Percentiles rank a stretch among this genome's conserved stretches.
Conservation (phyloP, 441 rosid genomes). For the Croton laevigatus region DNA sequence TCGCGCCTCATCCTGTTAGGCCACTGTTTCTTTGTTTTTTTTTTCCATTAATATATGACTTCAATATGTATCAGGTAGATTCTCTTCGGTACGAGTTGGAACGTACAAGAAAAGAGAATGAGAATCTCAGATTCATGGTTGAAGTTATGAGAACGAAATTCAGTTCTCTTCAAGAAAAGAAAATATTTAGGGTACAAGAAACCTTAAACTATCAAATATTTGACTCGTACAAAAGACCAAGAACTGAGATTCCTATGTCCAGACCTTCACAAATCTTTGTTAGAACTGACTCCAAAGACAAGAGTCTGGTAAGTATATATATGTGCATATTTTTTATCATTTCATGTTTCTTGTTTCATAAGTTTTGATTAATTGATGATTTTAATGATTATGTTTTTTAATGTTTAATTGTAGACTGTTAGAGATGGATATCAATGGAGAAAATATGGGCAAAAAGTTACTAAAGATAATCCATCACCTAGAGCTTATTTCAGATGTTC, state of each 20-base stretch:
- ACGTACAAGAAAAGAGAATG: constrained; percentile 29
- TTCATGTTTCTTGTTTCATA: background rate
- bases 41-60: background rate
- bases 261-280: constrained; percentile 30
- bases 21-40: background rate
- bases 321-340: too few species aligned
- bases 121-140: constrained; percentile 27
- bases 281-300: constrained; percentile 34
- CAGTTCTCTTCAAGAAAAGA: constrained; percentile 25
- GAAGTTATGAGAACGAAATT: constrained; percentile 30
- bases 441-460: constrained; percentile 94
- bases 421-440: constrained; percentile 99
- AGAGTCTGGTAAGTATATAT: constrained; percentile 31
- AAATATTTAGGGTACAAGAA: constrained; percentile 13
- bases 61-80: constrained; percentile 24
- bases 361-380: background rate
- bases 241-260: constrained; percentile 20
- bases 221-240: constrained; percentile 23
- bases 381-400: background rate
- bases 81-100: constrained; percentile 31
- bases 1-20: too few species aligned
- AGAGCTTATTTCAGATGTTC: constrained; percentile 97
- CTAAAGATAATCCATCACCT: constrained; percentile 92
- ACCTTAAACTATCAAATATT: background rate
- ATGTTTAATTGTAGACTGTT: constrained; percentile 45